Percentiles rank a stretch among this genome's conserved stretches.
phyloP scores from a whole-genome alignment of 1,284 basidiomycete species.

The Austroboletus novae-zelandiae region DNA sequence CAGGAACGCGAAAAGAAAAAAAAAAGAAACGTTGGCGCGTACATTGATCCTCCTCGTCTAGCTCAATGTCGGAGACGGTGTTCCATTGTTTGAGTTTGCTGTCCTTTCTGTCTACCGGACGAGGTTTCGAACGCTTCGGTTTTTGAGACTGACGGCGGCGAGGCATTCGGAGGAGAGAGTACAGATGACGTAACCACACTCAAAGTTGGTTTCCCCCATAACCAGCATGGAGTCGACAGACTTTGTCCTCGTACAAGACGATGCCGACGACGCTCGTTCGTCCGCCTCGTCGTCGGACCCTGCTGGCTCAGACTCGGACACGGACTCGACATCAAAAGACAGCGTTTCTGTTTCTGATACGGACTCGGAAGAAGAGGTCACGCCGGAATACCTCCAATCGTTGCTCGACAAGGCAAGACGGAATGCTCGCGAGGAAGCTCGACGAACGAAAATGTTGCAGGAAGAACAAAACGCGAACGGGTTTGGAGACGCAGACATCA shows the following conservation, averaged over 20 bases:
- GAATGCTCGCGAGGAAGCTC: slow-evolving; percentile 41
- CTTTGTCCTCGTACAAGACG: slow-evolving; percentile 14
- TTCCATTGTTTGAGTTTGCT: slow-evolving; percentile 63
- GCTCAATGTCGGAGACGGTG: slow-evolving; percentile 58
- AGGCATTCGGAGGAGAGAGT: slow-evolving; percentile 15
- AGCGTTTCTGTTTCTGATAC: slow-evolving; percentile 10
- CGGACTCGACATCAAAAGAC: slow-evolving; percentile 16
- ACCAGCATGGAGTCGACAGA: background rate
- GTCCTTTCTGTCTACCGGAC: slow-evolving; percentile 49
- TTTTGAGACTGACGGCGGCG: slow-evolving; percentile 26
- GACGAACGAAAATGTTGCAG: slow-evolving; percentile 21
- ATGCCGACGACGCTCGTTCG: slow-evolving; percentile 9
- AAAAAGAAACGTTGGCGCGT: slow-evolving; percentile 27
- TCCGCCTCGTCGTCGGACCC: slow-evolving; percentile 10
- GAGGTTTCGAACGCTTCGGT: slow-evolving; percentile 30
- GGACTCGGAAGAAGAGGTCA: slow-evolving; percentile 43
- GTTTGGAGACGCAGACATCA: slow-evolving; percentile 44
- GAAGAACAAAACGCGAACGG: slow-evolving; percentile 19
- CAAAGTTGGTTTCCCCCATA: background rate
- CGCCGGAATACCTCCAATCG: slow-evolving; percentile 60
- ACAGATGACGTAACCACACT: slow-evolving; percentile 23
- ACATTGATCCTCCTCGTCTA: slow-evolving; percentile 80
- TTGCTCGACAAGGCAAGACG: slow-evolving; percentile 59
- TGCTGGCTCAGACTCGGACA: slow-evolving; percentile 9
- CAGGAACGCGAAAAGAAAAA: background rate